Conservation (phyloP, 495 filamentous ascomycete genomes). For the Penicillium canescens region DNA sequence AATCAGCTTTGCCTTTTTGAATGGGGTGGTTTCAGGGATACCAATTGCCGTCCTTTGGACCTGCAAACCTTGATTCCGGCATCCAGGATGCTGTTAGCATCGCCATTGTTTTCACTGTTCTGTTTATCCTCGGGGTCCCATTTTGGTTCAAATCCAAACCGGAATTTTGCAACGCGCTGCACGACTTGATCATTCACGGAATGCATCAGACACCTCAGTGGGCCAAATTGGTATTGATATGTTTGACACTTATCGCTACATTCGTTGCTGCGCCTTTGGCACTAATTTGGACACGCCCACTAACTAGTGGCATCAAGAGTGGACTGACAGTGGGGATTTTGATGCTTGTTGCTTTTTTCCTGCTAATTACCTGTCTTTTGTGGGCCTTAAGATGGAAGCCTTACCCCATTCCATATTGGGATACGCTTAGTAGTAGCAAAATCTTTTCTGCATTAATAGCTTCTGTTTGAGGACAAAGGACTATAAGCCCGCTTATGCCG, state of each 20-base stretch:
- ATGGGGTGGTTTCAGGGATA: not conserved
- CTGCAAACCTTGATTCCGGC: not conserved
- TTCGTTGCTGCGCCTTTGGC: not conserved
- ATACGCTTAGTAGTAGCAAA: too few species aligned
- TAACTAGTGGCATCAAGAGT: slow-evolving; percentile 7
- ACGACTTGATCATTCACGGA: not conserved
- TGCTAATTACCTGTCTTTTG: too few species aligned
- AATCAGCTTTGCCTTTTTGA: slow-evolving; percentile 3
- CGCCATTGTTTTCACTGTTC: not conserved
- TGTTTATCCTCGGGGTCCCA: not conserved
- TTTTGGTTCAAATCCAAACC: slow-evolving; percentile 3
- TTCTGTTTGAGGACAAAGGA: too few species aligned
- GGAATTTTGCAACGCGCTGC: not conserved
- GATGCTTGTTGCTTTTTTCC: not conserved
- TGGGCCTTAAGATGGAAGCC: too few species aligned
- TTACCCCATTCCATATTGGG: too few species aligned
- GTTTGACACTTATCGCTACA: not conserved
- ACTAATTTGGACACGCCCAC: slow-evolving; percentile 4
- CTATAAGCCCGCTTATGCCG: too few species aligned
- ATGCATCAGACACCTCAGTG: not conserved
- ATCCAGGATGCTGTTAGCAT: not conserved
- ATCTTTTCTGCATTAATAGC: too few species aligned
- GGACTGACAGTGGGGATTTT: slow-evolving; percentile 3
- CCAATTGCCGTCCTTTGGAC: slow-evolving; percentile 1
- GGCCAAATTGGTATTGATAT: not conserved